Evolutionary conservation across 805 yeast species (phyloP).

Genomic region (Candida orba): DNA sequence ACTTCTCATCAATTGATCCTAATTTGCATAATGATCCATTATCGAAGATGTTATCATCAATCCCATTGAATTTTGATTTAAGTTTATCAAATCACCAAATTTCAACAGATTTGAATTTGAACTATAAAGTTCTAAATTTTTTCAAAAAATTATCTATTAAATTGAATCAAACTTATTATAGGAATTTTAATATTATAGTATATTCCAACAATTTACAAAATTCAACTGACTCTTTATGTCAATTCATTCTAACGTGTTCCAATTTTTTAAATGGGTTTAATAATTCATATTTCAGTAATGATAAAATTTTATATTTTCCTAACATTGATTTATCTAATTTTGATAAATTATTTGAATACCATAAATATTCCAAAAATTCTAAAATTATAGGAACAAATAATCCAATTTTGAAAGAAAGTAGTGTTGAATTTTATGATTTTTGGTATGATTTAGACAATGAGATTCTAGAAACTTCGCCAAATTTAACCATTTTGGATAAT

Average conservation of each 20-base stretch:
- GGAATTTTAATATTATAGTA: conserved; percentile 32
- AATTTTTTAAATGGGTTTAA: conserved; percentile 33
- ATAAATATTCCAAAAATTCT: conserved; percentile 13
- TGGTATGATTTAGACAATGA: conserved; percentile 53
- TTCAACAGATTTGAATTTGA: conserved; percentile 21
- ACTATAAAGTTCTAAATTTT: conserved; percentile 22
- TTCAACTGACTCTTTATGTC: conserved; percentile 35
- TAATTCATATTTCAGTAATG: conserved; percentile 38
- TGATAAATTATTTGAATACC: conserved; percentile 31
- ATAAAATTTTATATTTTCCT: conserved; percentile 41
- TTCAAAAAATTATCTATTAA: conserved; percentile 26
- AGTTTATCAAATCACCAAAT: conserved; percentile 14
- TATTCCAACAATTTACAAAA: conserved; percentile 25
- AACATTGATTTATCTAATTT: conserved; percentile 54
- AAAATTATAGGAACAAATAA: conserved; percentile 65
- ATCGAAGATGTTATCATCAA: conserved; percentile 28
- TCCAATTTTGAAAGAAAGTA: conserved; percentile 46
- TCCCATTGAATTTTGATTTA: conserved; percentile 24
- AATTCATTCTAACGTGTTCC: conserved; percentile 35
- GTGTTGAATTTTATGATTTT: conserved; percentile 50
- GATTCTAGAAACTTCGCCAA: conserved; percentile 17
- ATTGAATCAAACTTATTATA: conserved; percentile 31
- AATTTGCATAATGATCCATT: conserved; percentile 21
- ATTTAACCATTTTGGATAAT: conserved; percentile 9
- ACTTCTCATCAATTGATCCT: conserved; percentile 25